Base-by-base conservation (phyloP, 805 yeast genomes). In the Suhomyces emberorum region DNA sequence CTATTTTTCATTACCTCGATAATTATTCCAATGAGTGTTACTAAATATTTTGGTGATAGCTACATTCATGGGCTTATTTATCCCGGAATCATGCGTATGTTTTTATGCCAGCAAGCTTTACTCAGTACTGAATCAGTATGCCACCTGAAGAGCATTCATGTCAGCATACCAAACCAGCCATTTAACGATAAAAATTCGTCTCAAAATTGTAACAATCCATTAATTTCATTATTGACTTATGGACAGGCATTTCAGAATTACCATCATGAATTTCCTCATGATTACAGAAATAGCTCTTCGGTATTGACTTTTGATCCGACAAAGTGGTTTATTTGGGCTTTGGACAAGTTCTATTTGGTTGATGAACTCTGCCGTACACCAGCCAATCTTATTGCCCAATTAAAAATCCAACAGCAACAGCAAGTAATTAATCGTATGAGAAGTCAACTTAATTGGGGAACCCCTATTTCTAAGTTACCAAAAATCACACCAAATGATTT, bases 221-320 rank as follows among this genome's bases (percentile, higher is more conserved):
- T 77, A 32, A 73, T 80, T 17, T 79, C 80, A 15, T 54, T 78
- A 11, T 68, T 86, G 11, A 83, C 96, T 0, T 79, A 83, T 54
- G 98, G 98, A 9, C 96, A 89, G 63, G 91, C 95, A 4, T 79
- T 79, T 61, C 95, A 88, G 60, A 89, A 88, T 63, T 91, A 84
- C 66, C 98, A 89, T 65, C 96, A 91, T 65, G 96, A 88, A 63
- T 89, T 89, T 61, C 95, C 96, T 4, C 80, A 83, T 45, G 97
- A 89, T 61, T 88, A 83, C 63, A 72, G 96, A 43, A 80, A 80
- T 47, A 86, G 88, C 4, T 65, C 76, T 38, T 75, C 78, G 43
- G 72, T 81, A 75, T 80, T 79, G 60, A 81, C 83, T 31, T 83
- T 78, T 59, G 98, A 89, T 59, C 96, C 97, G 8, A 83, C 95